Conservation (phyloP, 2,329 filamentous ascomycete genomes). For the Alternaria tenuissima region DNA sequence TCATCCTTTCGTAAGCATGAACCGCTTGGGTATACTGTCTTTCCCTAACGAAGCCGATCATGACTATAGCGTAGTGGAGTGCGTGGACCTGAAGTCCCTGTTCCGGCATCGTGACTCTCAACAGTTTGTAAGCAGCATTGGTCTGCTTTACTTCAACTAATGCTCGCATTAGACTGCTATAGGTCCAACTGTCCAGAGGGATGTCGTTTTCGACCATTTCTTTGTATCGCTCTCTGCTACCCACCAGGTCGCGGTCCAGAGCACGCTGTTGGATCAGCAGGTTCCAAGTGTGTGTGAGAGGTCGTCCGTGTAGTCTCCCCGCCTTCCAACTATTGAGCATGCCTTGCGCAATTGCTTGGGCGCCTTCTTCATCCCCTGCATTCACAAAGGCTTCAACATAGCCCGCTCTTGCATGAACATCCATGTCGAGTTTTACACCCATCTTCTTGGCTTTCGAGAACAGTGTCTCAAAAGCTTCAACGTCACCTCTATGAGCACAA, state of each 20-base stretch:
- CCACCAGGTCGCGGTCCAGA: conserved; percentile 64
- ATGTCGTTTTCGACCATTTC: conserved; percentile 64
- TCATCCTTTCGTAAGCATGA: conserved; percentile 58
- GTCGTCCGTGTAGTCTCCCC: conserved; percentile 54
- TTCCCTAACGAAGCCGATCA: conserved; percentile 58
- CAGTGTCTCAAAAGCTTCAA: conserved; percentile 72
- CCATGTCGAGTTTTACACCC: conserved; percentile 30
- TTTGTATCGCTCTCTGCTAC: conserved; percentile 62
- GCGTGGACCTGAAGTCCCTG: conserved; percentile 55
- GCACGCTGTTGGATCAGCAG: conserved; percentile 75
- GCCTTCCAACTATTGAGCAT: conserved; percentile 59
- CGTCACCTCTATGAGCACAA: conserved; percentile 74
- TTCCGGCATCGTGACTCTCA: conserved; percentile 60
- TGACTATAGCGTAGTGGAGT: conserved; percentile 64
- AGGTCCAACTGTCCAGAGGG: conserved; percentile 64
- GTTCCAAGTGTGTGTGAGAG: conserved; percentile 77
- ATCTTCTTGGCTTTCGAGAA: conserved; percentile 68
- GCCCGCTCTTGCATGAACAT: conserved; percentile 37
- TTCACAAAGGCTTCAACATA: conserved; percentile 69
- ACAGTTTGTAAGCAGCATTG: conserved; percentile 63
- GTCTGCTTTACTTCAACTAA: conserved; percentile 63
- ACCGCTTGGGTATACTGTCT: conserved; percentile 58
- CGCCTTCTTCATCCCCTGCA: conserved; percentile 56
- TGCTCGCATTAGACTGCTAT: conserved; percentile 67
- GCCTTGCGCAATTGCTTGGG: conserved; percentile 63